Percentiles rank a stretch among this genome's conserved stretches.
phyloP scores from a whole-genome alignment of 352 stramenopile species.

The Blastocystis sp. region DNA sequence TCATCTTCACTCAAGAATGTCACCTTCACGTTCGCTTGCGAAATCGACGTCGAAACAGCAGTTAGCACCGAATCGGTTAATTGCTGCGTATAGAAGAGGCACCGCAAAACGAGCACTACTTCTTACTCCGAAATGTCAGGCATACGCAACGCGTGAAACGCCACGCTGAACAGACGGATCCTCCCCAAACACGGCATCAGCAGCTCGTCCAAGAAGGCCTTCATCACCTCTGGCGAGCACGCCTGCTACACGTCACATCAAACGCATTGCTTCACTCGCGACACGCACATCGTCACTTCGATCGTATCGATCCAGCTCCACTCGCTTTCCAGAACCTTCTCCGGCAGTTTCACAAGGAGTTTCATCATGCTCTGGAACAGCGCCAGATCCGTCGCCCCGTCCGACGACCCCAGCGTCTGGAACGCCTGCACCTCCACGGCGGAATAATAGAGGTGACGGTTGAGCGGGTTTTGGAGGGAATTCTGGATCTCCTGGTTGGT shows the following conservation, averaged over 20 bases:
- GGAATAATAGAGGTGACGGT: neutral
- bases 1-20: neutral
- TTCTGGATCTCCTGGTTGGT: neutral
- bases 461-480: neutral
- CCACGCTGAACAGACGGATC: neutral
- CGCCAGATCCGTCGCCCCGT: neutral
- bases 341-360: neutral
- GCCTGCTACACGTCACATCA: neutral
- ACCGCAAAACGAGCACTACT: neutral
- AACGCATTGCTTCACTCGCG: neutral
- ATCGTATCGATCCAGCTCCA: neutral
- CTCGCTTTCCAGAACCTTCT: neutral
- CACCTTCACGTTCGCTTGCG: neutral
- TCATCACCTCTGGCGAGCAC: neutral
- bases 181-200: neutral
- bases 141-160: neutral
- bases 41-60: neutral
- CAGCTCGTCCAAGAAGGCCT: neutral
- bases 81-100: neutral
- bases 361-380: neutral
- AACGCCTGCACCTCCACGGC: neutral
- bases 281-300: neutral
- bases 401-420: neutral
- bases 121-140: neutral
- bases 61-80: neutral